Evolutionary conservation across 164 flowering plant species (phyloP).

Genomic region (Annona cherimola): DNA sequence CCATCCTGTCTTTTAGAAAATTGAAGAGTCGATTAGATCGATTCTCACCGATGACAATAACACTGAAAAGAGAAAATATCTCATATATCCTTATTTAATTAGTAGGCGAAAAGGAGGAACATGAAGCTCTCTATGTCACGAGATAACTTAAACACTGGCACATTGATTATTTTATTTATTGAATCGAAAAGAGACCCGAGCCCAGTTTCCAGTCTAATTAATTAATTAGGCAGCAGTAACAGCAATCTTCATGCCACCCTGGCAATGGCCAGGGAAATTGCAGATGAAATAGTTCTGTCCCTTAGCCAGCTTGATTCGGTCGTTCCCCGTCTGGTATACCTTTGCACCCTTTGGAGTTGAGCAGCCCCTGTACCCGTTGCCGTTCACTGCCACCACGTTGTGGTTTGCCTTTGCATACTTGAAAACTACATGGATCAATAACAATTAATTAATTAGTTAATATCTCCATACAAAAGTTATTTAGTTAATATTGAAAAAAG

Average conservation of each 20-base stretch:
- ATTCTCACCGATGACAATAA: too few species aligned
- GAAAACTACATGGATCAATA: slow-evolving; percentile 33
- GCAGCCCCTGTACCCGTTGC: slow-evolving; percentile 37
- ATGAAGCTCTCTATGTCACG: too few species aligned
- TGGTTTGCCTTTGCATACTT: slow-evolving; percentile 40
- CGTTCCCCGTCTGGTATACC: slow-evolving; percentile 36
- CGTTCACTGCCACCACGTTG: slow-evolving; percentile 52
- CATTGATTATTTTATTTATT: too few species aligned
- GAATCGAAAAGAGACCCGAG: too few species aligned
- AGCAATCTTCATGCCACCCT: slow-evolving; percentile 62
- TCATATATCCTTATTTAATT: too few species aligned
- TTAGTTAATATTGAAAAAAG: not conserved
- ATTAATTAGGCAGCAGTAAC: slow-evolving; percentile 27
- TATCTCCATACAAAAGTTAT: too few species aligned
- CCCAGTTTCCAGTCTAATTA: too few species aligned
- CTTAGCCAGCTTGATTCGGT: slow-evolving; percentile 44
- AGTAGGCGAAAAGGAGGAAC: too few species aligned
- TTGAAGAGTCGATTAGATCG: too few species aligned
- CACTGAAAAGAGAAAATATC: too few species aligned
- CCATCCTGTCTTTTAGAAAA: too few species aligned
- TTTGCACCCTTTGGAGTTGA: slow-evolving; percentile 37
- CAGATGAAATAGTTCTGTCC: slow-evolving; percentile 72
- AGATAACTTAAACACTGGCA: too few species aligned
- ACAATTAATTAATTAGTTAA: not conserved
- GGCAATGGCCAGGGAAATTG: slow-evolving; percentile 50